Conservation (phyloP, 1,284 basidiomycete genomes). For the Pascua sp. region DNA sequence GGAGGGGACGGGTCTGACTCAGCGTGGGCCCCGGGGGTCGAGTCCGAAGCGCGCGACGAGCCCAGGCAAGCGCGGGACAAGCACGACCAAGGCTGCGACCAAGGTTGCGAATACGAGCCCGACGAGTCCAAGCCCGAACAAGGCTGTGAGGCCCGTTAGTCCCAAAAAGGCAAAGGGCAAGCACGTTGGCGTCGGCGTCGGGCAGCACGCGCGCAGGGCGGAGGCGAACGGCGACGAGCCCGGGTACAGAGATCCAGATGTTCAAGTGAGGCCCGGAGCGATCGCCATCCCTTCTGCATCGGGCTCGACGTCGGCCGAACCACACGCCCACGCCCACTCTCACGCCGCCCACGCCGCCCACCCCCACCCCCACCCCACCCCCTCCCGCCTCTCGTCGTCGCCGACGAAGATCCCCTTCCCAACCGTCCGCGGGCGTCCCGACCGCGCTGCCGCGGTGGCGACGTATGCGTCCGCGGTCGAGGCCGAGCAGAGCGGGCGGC, state of each 20-base stretch:
- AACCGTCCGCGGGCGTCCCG: slow-evolving; percentile 16
- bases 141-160: background rate
- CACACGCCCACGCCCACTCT: background rate
- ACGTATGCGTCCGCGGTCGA: slow-evolving; percentile 67
- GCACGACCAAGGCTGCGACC: background rate
- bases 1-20: too few species aligned
- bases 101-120: background rate
- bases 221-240: too few species aligned
- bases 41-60: slow-evolving; percentile 3
- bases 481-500: slow-evolving; percentile 66
- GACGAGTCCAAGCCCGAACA: background rate
- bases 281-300: background rate
- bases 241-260: background rate
- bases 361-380: background rate
- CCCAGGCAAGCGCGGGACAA: slow-evolving; percentile 5
- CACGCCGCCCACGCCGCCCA: background rate
- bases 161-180: background rate
- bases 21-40: background rate
- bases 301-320: background rate
- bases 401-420: slow-evolving; percentile 11
- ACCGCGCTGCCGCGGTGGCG: slow-evolving; percentile 55
- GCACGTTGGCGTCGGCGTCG: too few species aligned
- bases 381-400: background rate
- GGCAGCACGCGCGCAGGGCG: too few species aligned
- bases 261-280: background rate